Conservation (phyloP, 2,329 filamentous ascomycete genomes). For the Diatrype stigma region DNA sequence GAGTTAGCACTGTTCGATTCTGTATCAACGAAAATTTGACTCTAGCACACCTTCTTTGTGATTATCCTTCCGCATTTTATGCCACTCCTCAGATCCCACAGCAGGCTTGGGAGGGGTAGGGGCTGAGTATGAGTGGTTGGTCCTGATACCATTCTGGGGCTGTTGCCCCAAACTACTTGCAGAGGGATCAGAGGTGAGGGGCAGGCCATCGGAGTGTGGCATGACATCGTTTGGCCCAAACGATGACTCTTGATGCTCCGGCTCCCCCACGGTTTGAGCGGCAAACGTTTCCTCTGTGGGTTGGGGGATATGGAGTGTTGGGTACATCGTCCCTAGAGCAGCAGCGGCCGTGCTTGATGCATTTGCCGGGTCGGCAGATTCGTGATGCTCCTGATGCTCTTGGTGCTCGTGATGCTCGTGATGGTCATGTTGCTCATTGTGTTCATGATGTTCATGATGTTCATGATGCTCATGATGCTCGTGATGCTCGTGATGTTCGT, state of each 20-base stretch:
- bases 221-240: slow-evolving; percentile 31
- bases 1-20: slow-evolving; percentile 12
- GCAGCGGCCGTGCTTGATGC: slow-evolving; percentile 58
- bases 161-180: slow-evolving; percentile 16
- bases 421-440: slow-evolving; percentile 1
- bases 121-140: slow-evolving; percentile 31
- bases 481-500: slow-evolving; percentile 33
- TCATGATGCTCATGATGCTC: slow-evolving; percentile 37
- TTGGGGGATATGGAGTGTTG: slow-evolving; percentile 53
- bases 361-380: slow-evolving; percentile 45
- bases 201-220: slow-evolving; percentile 30
- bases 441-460: slow-evolving; percentile 31
- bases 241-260: slow-evolving; percentile 30
- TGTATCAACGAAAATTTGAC: no score
- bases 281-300: slow-evolving; percentile 58
- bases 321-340: slow-evolving; percentile 54
- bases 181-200: slow-evolving; percentile 25
- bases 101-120: slow-evolving; percentile 65
- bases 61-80: slow-evolving; percentile 94
- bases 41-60: slow-evolving; percentile 84
- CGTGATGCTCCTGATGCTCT: slow-evolving; percentile 30
- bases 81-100: slow-evolving; percentile 97
- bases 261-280: slow-evolving; percentile 40
- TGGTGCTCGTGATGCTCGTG: slow-evolving; percentile 35
- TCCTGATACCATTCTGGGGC: slow-evolving; percentile 38